Evolutionary conservation across 768 basidiomycete species (phyloP).

Genomic region (Pulveroboletus frians): DNA sequence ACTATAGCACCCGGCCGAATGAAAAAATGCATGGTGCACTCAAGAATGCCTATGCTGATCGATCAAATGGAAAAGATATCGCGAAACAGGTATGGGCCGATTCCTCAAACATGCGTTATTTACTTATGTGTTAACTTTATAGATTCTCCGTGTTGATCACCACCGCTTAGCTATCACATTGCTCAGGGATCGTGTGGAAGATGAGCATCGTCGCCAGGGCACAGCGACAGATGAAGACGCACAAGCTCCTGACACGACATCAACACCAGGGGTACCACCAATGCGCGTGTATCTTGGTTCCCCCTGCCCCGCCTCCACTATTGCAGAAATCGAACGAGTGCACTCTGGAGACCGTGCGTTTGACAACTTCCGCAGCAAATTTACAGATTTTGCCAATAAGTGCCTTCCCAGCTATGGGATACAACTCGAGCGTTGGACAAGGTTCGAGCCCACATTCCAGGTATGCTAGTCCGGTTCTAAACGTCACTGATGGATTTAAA

Average conservation of each 20-base stretch:
- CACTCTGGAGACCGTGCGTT: neutral
- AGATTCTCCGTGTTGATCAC: neutral
- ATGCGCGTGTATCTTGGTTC: neutral
- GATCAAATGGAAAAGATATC: too few relatives aligned
- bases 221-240: neutral
- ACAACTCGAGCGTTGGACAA: too few relatives aligned
- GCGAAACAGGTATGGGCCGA: too few relatives aligned
- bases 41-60: too few relatives aligned
- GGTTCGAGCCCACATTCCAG: too few relatives aligned
- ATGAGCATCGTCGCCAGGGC: neutral
- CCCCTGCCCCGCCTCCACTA: neutral
- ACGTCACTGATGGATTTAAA: too few relatives aligned
- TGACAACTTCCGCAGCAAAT: neutral
- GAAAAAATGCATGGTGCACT: conserved; percentile 17
- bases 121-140: too few relatives aligned
- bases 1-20: conserved; percentile 32
- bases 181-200: neutral
- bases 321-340: neutral
- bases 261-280: neutral
- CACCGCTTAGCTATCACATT: neutral
- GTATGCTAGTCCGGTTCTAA: too few relatives aligned
- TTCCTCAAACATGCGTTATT: too few relatives aligned
- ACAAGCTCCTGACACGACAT: neutral
- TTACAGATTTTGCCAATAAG: neutral
- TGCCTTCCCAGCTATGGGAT: too few relatives aligned